Percentiles rank a stretch among this genome's conserved stretches.
Evolutionary conservation across 257 asterid genomes (phyloP).

Genomic region (Solanum raphanifolium): DNA sequence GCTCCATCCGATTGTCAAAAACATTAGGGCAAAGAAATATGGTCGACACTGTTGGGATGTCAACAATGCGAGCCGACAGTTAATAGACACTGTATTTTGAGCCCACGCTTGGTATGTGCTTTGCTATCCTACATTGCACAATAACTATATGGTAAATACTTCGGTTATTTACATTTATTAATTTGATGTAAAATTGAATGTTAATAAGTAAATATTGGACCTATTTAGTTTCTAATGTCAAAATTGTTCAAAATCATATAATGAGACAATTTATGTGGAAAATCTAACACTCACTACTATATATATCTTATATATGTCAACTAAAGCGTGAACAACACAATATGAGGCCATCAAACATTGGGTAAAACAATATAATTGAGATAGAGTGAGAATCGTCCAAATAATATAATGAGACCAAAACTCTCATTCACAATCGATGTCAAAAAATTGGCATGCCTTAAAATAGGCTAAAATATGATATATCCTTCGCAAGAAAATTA

Average conservation of each 20-base stretch:
- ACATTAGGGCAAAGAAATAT: not conserved
- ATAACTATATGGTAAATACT: not conserved
- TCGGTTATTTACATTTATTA: rapidly evolving
- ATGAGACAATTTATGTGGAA: not conserved
- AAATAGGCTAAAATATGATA: not conserved
- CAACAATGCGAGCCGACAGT: not conserved
- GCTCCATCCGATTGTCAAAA: not conserved
- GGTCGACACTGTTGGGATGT: not conserved
- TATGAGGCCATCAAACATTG: no score
- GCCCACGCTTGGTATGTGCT: not conserved
- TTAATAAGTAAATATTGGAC: no score
- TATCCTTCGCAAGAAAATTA: no score
- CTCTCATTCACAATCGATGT: not conserved
- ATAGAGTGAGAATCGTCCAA: no score
- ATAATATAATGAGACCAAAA: no score
- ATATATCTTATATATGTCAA: no score
- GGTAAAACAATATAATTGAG: not conserved
- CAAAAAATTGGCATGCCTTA: not conserved
- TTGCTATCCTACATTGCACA: not conserved
- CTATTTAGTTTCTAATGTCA: no score
- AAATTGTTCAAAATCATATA: no score
- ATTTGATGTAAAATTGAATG: no score
- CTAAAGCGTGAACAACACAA: not conserved
- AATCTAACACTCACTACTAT: not conserved
- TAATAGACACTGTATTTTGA: not conserved